Evolutionary conservation across 2,329 filamentous ascomycete genomes (phyloP).

Genomic region (Leptographium radiaticola): DNA sequence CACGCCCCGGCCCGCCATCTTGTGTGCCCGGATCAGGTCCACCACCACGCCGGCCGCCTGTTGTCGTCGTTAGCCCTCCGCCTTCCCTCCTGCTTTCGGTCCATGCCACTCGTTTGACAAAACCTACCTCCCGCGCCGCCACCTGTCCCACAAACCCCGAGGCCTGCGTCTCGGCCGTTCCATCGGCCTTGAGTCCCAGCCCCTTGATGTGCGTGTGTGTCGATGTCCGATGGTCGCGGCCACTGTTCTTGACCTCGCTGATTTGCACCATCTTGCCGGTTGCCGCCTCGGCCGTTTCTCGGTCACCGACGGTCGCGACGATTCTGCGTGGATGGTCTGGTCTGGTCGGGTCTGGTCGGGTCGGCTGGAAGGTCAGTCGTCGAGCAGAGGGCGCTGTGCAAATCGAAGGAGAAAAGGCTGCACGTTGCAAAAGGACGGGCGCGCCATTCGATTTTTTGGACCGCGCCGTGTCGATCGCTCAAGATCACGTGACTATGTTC

Average conservation of each 20-base stretch:
- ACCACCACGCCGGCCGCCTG: conserved; percentile 92
- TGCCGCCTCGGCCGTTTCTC: not conserved
- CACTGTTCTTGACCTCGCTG: conserved; percentile 88
- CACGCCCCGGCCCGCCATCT: conserved; percentile 93
- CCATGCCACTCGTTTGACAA: no score
- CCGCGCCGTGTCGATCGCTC: conserved; percentile 10
- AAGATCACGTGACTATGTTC: conserved; percentile 2
- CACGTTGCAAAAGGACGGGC: not conserved
- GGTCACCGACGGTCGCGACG: not conserved
- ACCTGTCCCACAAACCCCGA: conserved; percentile 85
- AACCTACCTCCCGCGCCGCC: conserved; percentile 67
- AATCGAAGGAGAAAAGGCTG: no score
- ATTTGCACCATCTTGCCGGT: conserved; percentile 63
- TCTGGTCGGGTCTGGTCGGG: not conserved
- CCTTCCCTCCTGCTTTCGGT: no score
- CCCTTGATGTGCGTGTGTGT: conserved; percentile 98
- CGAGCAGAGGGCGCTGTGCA: no score
- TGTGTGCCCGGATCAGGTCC: conserved; percentile 88
- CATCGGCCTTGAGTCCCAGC: conserved; percentile 74
- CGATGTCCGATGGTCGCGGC: conserved; percentile 90
- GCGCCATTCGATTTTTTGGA: conserved; percentile 8
- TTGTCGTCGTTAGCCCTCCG: not conserved
- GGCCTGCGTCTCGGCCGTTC: conserved; percentile 65
- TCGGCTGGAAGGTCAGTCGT: not conserved
- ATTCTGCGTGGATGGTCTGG: no score